These are phyloP conservation scores for Tillandsia fasciculata DNA, from an alignment of 176 grass and related monocot genomes.

Conservation along the genomic window DNA sequence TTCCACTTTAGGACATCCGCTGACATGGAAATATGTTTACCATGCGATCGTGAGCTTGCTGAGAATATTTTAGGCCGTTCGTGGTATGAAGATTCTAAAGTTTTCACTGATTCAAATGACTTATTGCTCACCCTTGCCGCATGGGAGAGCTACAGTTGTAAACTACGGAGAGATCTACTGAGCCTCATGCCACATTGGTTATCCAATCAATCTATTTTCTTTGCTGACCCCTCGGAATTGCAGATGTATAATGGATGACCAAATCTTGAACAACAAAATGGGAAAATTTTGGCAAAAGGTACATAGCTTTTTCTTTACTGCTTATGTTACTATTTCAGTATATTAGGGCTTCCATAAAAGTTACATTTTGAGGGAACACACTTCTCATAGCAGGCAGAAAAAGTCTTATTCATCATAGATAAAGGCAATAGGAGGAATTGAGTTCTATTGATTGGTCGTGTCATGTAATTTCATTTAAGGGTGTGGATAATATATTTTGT, in stretches of 20 bases:
- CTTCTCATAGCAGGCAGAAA: too few species aligned
- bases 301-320: too few species aligned
- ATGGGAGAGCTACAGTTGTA: conserved; percentile 60
- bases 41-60: conserved; percentile 33
- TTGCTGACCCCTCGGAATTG: conserved; percentile 30
- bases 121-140: conserved; percentile 36
- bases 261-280: not conserved
- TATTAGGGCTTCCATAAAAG: too few species aligned
- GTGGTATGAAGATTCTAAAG: conserved; percentile 7
- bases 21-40: conserved; percentile 37
- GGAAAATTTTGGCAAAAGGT: too few species aligned
- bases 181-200: conserved; percentile 48
- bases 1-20: conserved; percentile 16
- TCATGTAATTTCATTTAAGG: too few species aligned
- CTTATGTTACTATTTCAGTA: too few species aligned
- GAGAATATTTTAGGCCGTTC: conserved; percentile 36
- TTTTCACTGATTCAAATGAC: conserved; percentile 44
- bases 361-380: too few species aligned
- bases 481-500: too few species aligned
- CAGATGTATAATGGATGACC: conserved; percentile 18
- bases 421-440: too few species aligned
- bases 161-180: conserved; percentile 38
- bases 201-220: conserved; percentile 46
- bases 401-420: too few species aligned
- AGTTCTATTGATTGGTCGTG: too few species aligned